Evolutionary conservation across 805 yeast genomes (phyloP).

Genomic region (Candida maesae): DNA sequence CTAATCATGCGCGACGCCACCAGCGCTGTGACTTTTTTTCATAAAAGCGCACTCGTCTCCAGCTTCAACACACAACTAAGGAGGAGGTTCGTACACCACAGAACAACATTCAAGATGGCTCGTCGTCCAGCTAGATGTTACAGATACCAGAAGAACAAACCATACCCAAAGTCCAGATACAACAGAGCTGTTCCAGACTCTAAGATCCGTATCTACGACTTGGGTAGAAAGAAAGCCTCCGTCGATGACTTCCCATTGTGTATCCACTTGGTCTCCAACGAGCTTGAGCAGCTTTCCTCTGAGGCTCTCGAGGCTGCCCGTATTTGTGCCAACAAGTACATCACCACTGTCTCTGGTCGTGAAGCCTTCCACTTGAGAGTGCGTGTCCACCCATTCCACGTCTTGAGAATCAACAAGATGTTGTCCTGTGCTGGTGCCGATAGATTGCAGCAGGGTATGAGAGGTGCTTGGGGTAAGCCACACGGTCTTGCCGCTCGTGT

Average conservation of each 20-base stretch:
- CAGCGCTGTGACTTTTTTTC: slow-evolving; percentile 8
- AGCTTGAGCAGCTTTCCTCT: slow-evolving; percentile 97
- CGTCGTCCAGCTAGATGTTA: slow-evolving; percentile 99
- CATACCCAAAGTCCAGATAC: slow-evolving; percentile 99
- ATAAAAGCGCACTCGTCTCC: slow-evolving; percentile 5
- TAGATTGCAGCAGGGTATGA: slow-evolving; percentile 99
- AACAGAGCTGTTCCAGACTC: slow-evolving; percentile 99
- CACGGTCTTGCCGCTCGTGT: slow-evolving; percentile 99
- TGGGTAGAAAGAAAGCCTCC: slow-evolving; percentile 99
- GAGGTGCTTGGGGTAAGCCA: slow-evolving; percentile 99
- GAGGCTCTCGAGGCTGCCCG: slow-evolving; percentile 99
- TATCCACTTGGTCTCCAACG: slow-evolving; percentile 99
- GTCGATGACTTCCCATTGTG: slow-evolving; percentile 98
- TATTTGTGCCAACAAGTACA: slow-evolving; percentile 99
- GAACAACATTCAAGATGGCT: slow-evolving; percentile 74
- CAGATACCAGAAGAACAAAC: slow-evolving; percentile 99
- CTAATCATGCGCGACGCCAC: slow-evolving; percentile 12
- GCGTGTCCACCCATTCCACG: slow-evolving; percentile 99
- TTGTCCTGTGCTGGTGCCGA: slow-evolving; percentile 99
- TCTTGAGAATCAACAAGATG: slow-evolving; percentile 99
- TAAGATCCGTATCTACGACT: slow-evolving; percentile 98
- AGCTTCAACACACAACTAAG: neutral
- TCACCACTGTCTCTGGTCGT: slow-evolving; percentile 97
- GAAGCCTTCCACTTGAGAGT: slow-evolving; percentile 99
- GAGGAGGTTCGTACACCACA: slow-evolving; percentile 3